Conservation (phyloP, 2,329 filamentous ascomycete species). For the Ascochyta lentis region DNA sequence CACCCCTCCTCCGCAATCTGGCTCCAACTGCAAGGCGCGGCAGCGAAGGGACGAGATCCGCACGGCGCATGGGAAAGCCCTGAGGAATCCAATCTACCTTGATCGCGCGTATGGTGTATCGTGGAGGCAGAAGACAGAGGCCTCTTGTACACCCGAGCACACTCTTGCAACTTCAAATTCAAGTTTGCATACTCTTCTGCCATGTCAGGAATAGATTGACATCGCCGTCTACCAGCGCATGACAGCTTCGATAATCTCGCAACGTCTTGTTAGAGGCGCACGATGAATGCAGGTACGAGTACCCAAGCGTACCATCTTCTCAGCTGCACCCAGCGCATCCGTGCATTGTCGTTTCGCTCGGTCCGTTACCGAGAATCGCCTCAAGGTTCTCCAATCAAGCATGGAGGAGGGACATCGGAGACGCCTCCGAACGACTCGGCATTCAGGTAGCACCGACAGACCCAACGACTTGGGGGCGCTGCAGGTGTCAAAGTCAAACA, state of each 20-base stretch:
- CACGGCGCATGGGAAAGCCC: constrained; percentile 5
- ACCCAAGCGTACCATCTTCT: neutral
- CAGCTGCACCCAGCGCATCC: neutral
- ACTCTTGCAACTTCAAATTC: neutral
- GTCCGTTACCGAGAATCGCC: constrained; percentile 8
- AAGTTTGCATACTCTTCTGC: neutral
- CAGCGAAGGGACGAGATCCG: neutral
- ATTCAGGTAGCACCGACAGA: constrained; percentile 6
- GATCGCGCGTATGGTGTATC: constrained; percentile 1
- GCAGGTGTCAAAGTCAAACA: constrained; percentile 11
- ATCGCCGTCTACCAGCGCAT: neutral
- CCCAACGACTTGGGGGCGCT: constrained; percentile 2
- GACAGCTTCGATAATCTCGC: neutral
- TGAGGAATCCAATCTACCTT: constrained; percentile 3
- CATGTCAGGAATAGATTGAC: neutral
- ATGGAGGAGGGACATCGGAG: neutral
- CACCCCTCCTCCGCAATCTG: neutral
- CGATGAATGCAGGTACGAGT: neutral
- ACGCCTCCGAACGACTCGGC: constrained; percentile 3
- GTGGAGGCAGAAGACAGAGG: neutral
- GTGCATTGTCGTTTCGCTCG: constrained; percentile 5
- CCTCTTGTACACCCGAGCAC: neutral
- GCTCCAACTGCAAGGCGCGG: neutral
- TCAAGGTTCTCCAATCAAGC: constrained; percentile 6
- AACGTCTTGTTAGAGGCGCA: neutral